Conservation (phyloP, 129 eudicot genomes). For the Helianthus tuberosus region DNA sequence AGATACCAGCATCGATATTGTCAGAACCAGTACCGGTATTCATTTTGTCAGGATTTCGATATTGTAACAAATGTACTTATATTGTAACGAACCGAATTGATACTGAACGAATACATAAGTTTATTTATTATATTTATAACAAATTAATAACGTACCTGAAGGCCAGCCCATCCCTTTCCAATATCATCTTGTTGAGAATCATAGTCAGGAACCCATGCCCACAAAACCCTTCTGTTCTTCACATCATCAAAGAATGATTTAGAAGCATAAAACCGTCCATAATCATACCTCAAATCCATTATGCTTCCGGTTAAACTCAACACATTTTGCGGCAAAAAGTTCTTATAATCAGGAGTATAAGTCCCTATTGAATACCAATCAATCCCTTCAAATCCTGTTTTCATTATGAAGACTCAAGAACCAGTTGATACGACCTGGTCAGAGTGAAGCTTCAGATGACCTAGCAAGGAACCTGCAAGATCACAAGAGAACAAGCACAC, state of each 20-base stretch:
- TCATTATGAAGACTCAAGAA: too few relatives aligned
- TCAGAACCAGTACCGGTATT: too few relatives aligned
- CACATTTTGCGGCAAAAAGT: constrained; percentile 40
- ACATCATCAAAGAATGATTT: constrained; percentile 44
- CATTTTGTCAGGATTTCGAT: too few relatives aligned
- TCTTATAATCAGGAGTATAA: constrained; percentile 31
- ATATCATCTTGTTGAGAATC: constrained; percentile 37
- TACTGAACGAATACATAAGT: too few relatives aligned
- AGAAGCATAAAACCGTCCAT: constrained; percentile 49
- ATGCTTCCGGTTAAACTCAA: constrained; percentile 23
- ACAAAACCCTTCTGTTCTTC: constrained; percentile 42
- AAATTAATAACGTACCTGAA: constrained; percentile 35
- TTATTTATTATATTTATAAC: too few relatives aligned
- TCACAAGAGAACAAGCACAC: too few relatives aligned
- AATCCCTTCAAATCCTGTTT: constrained; percentile 37
- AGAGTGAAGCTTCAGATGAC: too few relatives aligned
- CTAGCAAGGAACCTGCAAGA: too few relatives aligned
- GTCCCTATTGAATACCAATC: constrained; percentile 49
- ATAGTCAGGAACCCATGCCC: constrained; percentile 49
- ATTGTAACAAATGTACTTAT: too few relatives aligned
- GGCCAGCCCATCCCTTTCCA: constrained; percentile 51
- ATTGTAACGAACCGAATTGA: too few relatives aligned
- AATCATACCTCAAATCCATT: constrained; percentile 42
- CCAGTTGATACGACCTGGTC: too few relatives aligned
- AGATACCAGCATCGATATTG: too few relatives aligned